A percentile compares a stretch with the other conserved stretches of the same genome.
These are phyloP conservation scores for Entomophthora muscae DNA, from an alignment of 371 early-diverging fungal species.

Conservation along the genomic window DNA sequence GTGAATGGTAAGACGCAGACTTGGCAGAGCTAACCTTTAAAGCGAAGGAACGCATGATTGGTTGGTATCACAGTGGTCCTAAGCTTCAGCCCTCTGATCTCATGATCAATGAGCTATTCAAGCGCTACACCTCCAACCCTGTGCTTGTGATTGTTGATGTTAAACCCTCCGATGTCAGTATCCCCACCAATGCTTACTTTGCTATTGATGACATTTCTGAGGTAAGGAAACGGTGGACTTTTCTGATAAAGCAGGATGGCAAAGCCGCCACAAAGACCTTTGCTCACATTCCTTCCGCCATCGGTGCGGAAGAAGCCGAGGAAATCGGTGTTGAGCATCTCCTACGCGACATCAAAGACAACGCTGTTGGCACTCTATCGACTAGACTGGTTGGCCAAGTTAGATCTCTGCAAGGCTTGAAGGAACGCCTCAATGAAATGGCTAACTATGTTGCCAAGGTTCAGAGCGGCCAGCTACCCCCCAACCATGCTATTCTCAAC, in stretches of 20 bases:
- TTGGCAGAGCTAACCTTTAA: constrained; percentile 2
- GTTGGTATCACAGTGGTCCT: constrained; percentile 99
- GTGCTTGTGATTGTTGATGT: constrained; percentile 90
- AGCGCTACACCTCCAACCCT: constrained; percentile 86
- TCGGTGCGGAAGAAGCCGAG: constrained; percentile 99
- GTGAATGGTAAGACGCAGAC: constrained; percentile 64
- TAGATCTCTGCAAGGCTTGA: constrained; percentile 73
- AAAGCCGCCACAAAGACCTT: constrained; percentile 88
- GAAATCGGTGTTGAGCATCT: constrained; percentile 99
- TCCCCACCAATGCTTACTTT: constrained; percentile 94
- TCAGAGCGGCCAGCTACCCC: constrained; percentile 61
- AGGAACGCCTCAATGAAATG: constrained; percentile 67
- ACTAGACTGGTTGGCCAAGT: constrained; percentile 76
- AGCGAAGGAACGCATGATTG: constrained; percentile 96
- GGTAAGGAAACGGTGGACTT: constrained; percentile 20
- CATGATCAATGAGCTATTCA: constrained; percentile 96
- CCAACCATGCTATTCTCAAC: constrained; percentile 89
- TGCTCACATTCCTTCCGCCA: constrained; percentile 84
- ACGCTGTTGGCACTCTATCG: constrained; percentile 81
- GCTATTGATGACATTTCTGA: constrained; percentile 84
- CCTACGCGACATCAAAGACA: constrained; percentile 95
- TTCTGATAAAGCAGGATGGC: constrained; percentile 50
- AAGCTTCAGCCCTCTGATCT: constrained; percentile 94
- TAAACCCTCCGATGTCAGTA: constrained; percentile 74
- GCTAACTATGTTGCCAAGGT: constrained; percentile 74